phyloP scores from a whole-genome alignment of 2,329 filamentous ascomycete species.

The Stemphylium lycopersici region DNA sequence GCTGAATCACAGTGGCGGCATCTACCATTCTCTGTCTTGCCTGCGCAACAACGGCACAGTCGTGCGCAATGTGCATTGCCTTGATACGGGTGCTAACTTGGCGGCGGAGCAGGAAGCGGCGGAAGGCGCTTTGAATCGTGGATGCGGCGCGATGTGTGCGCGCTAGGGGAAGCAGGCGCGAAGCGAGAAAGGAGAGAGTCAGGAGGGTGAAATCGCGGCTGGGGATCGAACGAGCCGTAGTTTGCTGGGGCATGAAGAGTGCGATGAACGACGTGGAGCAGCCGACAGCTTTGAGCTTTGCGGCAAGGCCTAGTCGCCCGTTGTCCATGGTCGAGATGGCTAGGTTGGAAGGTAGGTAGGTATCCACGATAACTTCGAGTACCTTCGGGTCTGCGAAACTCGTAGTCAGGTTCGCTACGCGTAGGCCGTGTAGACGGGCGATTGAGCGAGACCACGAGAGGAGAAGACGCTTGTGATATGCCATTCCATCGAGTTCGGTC shows the following conservation, averaged over 20 bases:
- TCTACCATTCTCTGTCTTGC: constrained; percentile 50
- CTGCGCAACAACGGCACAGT: constrained; percentile 57
- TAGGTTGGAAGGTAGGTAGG: constrained; percentile 54
- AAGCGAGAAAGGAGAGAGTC: constrained; percentile 65
- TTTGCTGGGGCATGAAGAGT: constrained; percentile 47
- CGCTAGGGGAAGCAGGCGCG: constrained; percentile 60
- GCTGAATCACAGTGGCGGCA: constrained; percentile 53
- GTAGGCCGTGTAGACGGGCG: constrained; percentile 54
- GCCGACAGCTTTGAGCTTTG: constrained; percentile 49
- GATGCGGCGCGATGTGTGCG: constrained; percentile 58
- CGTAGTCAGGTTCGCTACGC: constrained; percentile 62
- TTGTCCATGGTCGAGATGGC: background rate
- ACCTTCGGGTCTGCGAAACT: constrained; percentile 62
- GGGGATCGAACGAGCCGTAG: constrained; percentile 51
- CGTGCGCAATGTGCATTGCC: constrained; percentile 51
- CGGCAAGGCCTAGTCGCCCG: constrained; percentile 30
- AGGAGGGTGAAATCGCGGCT: constrained; percentile 62
- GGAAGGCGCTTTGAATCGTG: constrained; percentile 60
- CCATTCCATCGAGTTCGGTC: constrained; percentile 35
- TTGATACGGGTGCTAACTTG: constrained; percentile 43
- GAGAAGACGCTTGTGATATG: constrained; percentile 53
- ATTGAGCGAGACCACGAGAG: constrained; percentile 63
- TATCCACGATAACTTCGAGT: constrained; percentile 62
- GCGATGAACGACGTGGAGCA: constrained; percentile 54
- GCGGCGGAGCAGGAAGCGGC: constrained; percentile 43